Evolutionary conservation across 2,329 filamentous ascomycete species (phyloP).

Genomic region (Emmonsiellopsis sp.): DNA sequence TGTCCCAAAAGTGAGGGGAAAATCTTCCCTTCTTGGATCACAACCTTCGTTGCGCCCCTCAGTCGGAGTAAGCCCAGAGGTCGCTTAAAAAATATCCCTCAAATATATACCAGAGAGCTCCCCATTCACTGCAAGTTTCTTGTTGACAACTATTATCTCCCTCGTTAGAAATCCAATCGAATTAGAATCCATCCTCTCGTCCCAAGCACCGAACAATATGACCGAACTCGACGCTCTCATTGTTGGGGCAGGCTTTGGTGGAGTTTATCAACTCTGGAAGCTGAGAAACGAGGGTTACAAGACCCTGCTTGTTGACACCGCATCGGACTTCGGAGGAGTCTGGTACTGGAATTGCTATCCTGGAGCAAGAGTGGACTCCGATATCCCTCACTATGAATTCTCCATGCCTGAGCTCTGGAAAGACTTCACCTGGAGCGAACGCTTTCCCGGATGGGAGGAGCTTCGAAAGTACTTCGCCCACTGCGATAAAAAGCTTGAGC

Average conservation of each 20-base stretch:
- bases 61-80: too few species aligned
- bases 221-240: conserved; percentile 19
- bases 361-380: conserved; percentile 46
- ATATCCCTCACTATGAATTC: conserved; percentile 46
- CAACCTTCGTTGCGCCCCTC: too few species aligned
- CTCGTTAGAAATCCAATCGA: neutral
- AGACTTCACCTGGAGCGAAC: conserved; percentile 52
- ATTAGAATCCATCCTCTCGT: neutral
- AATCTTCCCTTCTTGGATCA: too few species aligned
- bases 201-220: neutral
- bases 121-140: neutral
- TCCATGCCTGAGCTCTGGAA: conserved; percentile 41
- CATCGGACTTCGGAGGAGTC: conserved; percentile 42
- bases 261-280: conserved; percentile 44
- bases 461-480: conserved; percentile 59
- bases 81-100: neutral
- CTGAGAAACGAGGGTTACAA: conserved; percentile 44
- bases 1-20: too few species aligned
- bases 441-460: conserved; percentile 58
- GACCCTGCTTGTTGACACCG: conserved; percentile 45
- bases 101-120: neutral
- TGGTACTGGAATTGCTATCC: conserved; percentile 53
- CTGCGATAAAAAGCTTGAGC: conserved; percentile 54
- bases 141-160: neutral
- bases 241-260: conserved; percentile 27